Percentiles rank a stretch among this genome's conserved stretches.
Evolutionary conservation across 805 yeast genomes (phyloP).

Genomic region (Ogataea allantospora): DNA sequence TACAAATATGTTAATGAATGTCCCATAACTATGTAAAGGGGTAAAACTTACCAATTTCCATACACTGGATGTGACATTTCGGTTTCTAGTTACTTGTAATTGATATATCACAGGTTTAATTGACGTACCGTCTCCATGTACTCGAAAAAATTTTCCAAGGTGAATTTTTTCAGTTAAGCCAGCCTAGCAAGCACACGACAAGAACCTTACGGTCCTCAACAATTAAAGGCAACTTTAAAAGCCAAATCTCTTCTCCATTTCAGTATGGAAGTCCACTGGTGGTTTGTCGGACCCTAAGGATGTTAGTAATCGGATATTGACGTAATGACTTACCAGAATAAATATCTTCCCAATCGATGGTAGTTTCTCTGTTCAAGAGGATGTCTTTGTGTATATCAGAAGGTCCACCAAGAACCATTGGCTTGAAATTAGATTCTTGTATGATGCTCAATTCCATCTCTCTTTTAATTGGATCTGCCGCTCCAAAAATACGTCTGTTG

Average conservation of each 20-base stretch:
- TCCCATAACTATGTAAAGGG: slow-evolving; percentile 3
- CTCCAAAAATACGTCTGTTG: slow-evolving; percentile 81
- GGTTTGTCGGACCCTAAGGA: slow-evolving; percentile 39
- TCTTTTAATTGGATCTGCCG: slow-evolving; percentile 90
- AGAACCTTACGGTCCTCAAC: background rate
- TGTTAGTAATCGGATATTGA: slow-evolving; percentile 5
- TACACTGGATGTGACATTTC: slow-evolving; percentile 10
- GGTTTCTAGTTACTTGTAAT: slow-evolving; percentile 7
- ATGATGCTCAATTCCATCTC: slow-evolving; percentile 84
- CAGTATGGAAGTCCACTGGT: slow-evolving; percentile 62
- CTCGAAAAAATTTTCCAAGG: slow-evolving; percentile 10
- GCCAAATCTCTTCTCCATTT: slow-evolving; percentile 65
- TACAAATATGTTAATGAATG: slow-evolving; percentile 5
- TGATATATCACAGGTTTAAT: slow-evolving; percentile 3
- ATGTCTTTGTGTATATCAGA: slow-evolving; percentile 59
- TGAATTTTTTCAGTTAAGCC: slow-evolving; percentile 4
- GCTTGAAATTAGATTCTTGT: slow-evolving; percentile 65
- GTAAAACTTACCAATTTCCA: slow-evolving; percentile 11
- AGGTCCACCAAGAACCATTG: slow-evolving; percentile 57
- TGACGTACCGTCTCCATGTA: slow-evolving; percentile 10
- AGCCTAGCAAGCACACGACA: slow-evolving; percentile 13
- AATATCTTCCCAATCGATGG: slow-evolving; percentile 92
- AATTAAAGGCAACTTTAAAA: slow-evolving; percentile 31
- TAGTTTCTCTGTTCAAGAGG: slow-evolving; percentile 69
- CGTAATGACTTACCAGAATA: slow-evolving; percentile 59